Conservation (phyloP, 352 stramenopile species). For the Blastocystis sp. region DNA sequence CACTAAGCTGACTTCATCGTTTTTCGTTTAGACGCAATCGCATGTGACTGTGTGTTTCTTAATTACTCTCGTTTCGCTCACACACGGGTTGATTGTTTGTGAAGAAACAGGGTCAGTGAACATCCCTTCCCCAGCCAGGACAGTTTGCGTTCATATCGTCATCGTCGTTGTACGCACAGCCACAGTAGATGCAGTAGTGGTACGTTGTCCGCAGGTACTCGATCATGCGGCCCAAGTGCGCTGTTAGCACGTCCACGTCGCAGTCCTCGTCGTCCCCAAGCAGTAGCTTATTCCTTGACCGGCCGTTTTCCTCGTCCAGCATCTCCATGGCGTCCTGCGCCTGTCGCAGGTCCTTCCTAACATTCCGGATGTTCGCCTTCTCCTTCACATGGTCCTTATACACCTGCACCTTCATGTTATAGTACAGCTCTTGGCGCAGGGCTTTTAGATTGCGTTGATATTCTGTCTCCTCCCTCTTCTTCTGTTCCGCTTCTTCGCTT, state of each 20-base stretch:
- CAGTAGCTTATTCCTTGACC: slow-evolving; percentile 25
- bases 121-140: slow-evolving; percentile 42
- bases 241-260: slow-evolving; percentile 25
- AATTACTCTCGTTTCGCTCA: neutral
- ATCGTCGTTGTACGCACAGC: slow-evolving; percentile 39
- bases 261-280: slow-evolving; percentile 49
- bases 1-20: slow-evolving; percentile 29
- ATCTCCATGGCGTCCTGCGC: slow-evolving; percentile 56
- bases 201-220: slow-evolving; percentile 57
- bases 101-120: slow-evolving; percentile 30
- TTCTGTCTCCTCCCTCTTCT: slow-evolving; percentile 27
- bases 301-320: slow-evolving; percentile 53
- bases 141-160: slow-evolving; percentile 43
- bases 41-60: neutral
- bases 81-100: neutral
- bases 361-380: slow-evolving; percentile 3
- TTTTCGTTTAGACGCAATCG: neutral
- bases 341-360: slow-evolving; percentile 43
- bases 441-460: slow-evolving; percentile 36
- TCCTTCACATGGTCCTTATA: slow-evolving; percentile 36
- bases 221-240: slow-evolving; percentile 31
- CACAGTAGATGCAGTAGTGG: slow-evolving; percentile 65
- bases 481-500: slow-evolving; percentile 41
- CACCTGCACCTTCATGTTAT: slow-evolving; percentile 66
- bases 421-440: slow-evolving; percentile 43